Evolutionary conservation across 2,329 filamentous ascomycete species (phyloP), one percentile per base, ranked within the genome.

Genomic region (Exophiala sideris): DNA sequence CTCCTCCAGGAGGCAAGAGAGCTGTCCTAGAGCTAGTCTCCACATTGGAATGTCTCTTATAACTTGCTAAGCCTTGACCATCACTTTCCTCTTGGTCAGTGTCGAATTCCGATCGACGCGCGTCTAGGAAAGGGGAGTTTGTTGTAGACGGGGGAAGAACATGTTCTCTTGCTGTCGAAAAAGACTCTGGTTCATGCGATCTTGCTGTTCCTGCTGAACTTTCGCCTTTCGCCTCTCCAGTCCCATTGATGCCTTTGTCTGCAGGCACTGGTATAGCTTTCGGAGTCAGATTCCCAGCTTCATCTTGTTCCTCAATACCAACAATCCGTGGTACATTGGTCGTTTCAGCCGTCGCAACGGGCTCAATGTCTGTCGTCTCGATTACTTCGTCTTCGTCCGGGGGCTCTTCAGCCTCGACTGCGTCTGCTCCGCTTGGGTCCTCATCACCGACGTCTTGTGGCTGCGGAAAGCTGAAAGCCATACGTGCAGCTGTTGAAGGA

Each of bases 401-500:
- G 9, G 41, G 20, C 38, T 57, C 56, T 14, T 52, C 57, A 1
- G 59, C 52, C 32, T 56, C 57, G 1, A 55, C 52, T 10, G 24
- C 46, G 4, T 54, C 48, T 8, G 21, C 50, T 10, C 44, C 56
- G 21, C 42, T 41, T 4, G 50, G 52, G 53, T 45, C 36, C 18
- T 62, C 61, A 33, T 64, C 65, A 42, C 66, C 58, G 4, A 65
- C 50, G 54, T 70, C 67, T 39, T 64, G 61, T 9, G 68, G 68
- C 46, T 71, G 69, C 8, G 67, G 68, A 50, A 71, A 70, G 48
- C 66, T 67, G 50, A 65, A 62, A 38, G 54, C 58, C 40, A 64
- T 58, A 16, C 59, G 52, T 5, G 65, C 64, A 18, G 63, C 63
- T 6, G 62, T 59, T 24, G 66, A 68, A 2, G 64, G 62, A 2